These are phyloP conservation scores for Colletotrichum sp. DNA, from an alignment of 2,329 filamentous ascomycete genomes.

Conservation along the genomic window DNA sequence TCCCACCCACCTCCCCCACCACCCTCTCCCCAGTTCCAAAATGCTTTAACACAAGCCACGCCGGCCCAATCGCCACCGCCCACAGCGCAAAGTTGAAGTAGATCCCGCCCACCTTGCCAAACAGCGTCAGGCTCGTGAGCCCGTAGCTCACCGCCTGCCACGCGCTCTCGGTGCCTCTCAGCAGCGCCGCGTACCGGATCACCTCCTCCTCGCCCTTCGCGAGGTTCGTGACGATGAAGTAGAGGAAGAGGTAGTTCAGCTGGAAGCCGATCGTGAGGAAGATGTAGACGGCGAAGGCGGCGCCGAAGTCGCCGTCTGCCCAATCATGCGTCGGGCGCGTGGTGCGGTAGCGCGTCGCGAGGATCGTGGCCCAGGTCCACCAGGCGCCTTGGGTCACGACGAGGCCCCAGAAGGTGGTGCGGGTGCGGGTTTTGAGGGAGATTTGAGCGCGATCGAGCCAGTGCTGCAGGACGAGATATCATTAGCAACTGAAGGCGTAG, in stretches of 20 bases:
- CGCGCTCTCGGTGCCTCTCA: conserved; percentile 74
- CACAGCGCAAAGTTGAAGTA: conserved; percentile 76
- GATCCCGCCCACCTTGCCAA: conserved; percentile 68
- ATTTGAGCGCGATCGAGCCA: conserved; percentile 66
- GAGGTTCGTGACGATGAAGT: conserved; percentile 73
- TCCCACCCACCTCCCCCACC: not conserved
- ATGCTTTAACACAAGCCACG: conserved; percentile 68
- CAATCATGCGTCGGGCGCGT: conserved; percentile 70
- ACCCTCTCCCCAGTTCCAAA: conserved; percentile 43
- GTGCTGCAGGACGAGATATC: not conserved
- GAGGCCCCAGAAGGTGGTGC: conserved; percentile 59
- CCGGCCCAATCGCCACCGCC: conserved; percentile 66
- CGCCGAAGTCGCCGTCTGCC: conserved; percentile 66
- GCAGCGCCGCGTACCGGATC: conserved; percentile 69
- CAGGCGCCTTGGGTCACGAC: conserved; percentile 67
- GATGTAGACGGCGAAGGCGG: conserved; percentile 70
- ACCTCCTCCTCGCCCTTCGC: conserved; percentile 67
- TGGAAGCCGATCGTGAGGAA: conserved; percentile 73
- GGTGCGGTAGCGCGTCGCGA: conserved; percentile 64
- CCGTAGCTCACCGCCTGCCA: conserved; percentile 78
- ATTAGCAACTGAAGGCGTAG: no score
- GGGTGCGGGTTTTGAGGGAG: conserved; percentile 56
- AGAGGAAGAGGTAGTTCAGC: conserved; percentile 75
- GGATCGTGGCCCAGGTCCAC: conserved; percentile 74
- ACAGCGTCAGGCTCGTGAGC: conserved; percentile 63